Evolutionary conservation across 2,329 filamentous ascomycete species (phyloP).

Genomic region (Phyllosticta capitalensis): DNA sequence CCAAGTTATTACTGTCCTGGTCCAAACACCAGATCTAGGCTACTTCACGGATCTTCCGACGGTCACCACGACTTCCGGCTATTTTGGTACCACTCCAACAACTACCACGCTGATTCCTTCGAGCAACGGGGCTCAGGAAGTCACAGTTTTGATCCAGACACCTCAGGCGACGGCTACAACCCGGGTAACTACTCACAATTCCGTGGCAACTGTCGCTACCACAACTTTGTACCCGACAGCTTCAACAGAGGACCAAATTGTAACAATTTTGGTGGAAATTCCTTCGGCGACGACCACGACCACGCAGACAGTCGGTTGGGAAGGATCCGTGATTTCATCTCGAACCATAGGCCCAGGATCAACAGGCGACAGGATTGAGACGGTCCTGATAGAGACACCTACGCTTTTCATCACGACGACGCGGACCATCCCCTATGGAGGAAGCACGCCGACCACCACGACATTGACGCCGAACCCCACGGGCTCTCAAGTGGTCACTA

Average conservation of each 20-base stretch:
- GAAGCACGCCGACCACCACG: neutral
- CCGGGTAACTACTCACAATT: neutral
- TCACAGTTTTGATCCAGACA: neutral
- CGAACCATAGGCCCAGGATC: neutral
- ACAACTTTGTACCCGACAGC: neutral
- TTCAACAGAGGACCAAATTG: neutral
- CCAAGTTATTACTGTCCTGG: neutral
- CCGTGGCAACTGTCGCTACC: neutral
- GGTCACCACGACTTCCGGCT: neutral
- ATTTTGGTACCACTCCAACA: neutral
- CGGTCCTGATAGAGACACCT: neutral
- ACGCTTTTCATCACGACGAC: neutral
- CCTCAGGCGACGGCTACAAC: neutral
- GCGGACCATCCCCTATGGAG: neutral
- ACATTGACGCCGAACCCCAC: neutral
- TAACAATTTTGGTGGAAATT: neutral
- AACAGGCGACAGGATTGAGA: neutral
- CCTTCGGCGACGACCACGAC: neutral
- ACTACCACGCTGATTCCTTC: neutral
- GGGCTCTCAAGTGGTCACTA: neutral
- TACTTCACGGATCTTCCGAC: neutral
- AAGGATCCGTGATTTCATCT: neutral
- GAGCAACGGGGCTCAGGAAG: neutral
- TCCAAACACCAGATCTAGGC: neutral
- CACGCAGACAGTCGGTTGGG: neutral